Base-by-base conservation (phyloP, 495 filamentous ascomycete genomes). In the Penicillium samsonianum region DNA sequence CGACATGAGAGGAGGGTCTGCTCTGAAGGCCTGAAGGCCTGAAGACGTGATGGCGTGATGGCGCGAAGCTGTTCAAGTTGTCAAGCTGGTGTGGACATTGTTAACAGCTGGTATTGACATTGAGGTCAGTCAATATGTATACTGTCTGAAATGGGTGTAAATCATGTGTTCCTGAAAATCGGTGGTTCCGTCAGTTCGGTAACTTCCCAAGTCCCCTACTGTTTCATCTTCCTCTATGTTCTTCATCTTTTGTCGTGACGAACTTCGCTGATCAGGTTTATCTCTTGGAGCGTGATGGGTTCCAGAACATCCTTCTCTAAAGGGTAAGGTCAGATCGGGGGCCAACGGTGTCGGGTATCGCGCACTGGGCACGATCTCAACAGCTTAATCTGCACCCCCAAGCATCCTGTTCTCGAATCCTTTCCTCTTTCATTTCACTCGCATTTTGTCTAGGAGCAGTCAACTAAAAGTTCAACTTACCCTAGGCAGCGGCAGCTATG, bases 151-250 rank as follows among this genome's bases (percentile, higher is more conserved):
- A 38, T 38, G 16, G n/a, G 22, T 19, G 37, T n/a, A 43, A 10
- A 40, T 28, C 35, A 53, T 19, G 37, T 51, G 50, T 53, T 30
- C 23, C 16, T 28, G 25, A 5, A 20, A 19, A 7, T 41, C 16
- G 35, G 44, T 44, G 20, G n/a, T 40, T 30, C 23, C 63, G 52
- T 56, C 63, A 57, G 49, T 59, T 49, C 58, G 60, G 62, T 61
- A 57, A 63, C 65, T 60, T 49, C 60, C 60, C 59, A 57, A 63
- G 65, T 60, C 50, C 60, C 60, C 59, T 37, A 52, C 31, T 61
- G 50, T 58, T 52, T 45, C 52, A 50, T 69, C 59, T 58, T 61
- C 62, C 51, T 64, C 61, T 57, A 46, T 35, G 4, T 31, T 44
- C 16, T 38, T 38, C 42, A 17, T 19, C 30, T 4, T 17, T 33